A percentile compares a stretch with the other conserved stretches of the same genome.
These are phyloP conservation scores for Colletotrichum noveboracense DNA, from an alignment of 2,329 filamentous ascomycete species.

Conservation along the genomic window DNA sequence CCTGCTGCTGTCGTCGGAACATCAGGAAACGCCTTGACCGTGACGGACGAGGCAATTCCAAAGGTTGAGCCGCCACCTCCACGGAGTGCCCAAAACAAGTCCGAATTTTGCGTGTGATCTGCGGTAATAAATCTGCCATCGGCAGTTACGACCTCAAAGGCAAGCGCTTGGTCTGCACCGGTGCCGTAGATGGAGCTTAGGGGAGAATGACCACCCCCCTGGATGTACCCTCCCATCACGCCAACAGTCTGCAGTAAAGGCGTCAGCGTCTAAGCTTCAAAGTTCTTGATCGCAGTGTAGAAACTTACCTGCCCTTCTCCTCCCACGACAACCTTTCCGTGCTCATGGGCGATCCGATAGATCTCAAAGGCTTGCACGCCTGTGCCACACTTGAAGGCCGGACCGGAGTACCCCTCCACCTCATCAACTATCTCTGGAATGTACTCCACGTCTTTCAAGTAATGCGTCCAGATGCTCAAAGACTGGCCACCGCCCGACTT, in stretches of 20 bases:
- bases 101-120: conserved; percentile 49
- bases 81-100: conserved; percentile 68
- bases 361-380: conserved; percentile 1
- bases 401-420: background rate
- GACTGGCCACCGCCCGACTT: conserved; percentile 6
- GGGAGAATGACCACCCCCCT: conserved; percentile 64
- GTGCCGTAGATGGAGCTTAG: conserved; percentile 60
- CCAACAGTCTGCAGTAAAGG: conserved; percentile 50
- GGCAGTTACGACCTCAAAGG: conserved; percentile 59
- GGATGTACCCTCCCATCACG: conserved; percentile 62
- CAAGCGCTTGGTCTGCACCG: conserved; percentile 62
- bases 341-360: background rate
- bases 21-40: conserved; percentile 1
- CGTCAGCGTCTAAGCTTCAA: background rate
- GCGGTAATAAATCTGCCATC: conserved; percentile 53
- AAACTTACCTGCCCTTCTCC: background rate
- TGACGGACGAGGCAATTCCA: conserved; percentile 1
- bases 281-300: background rate
- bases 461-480: conserved; percentile 7
- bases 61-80: conserved; percentile 55
- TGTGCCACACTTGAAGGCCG: background rate
- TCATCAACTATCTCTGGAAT: background rate
- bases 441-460: background rate
- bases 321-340: background rate
- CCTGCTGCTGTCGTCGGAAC: background rate